Percentiles rank a stretch among this genome's conserved stretches.
Conservation (phyloP, 2,329 filamentous ascomycete species). For the Fusarium kyushuense region DNA sequence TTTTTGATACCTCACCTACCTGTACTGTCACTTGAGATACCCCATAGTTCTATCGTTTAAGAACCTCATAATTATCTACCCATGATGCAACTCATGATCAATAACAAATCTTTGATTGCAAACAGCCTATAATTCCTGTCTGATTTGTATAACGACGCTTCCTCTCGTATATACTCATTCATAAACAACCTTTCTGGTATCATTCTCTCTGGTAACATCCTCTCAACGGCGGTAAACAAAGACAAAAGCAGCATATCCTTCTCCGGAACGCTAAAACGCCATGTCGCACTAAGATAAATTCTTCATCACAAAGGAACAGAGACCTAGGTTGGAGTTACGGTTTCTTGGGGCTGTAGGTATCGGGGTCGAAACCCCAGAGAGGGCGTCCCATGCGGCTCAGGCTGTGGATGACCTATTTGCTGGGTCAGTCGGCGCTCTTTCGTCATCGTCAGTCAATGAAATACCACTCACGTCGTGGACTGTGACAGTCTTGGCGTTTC, state of each 20-base stretch:
- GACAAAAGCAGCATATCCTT: conserved; percentile 2
- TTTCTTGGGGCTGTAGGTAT: conserved; percentile 48
- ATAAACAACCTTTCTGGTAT: conserved; percentile 4
- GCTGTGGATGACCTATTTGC: conserved; percentile 65
- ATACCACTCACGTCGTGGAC: conserved; percentile 66
- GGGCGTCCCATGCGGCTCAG: conserved; percentile 63
- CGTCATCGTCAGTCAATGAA: too few species aligned
- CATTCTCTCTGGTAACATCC: conserved; percentile 12
- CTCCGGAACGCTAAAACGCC: conserved; percentile 15
- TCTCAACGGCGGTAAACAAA: conserved; percentile 3
- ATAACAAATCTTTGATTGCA: conserved; percentile 21
- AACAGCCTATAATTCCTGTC: not conserved
- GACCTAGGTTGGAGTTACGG: not conserved
- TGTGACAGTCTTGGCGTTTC: conserved; percentile 71
- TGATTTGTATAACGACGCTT: not conserved
- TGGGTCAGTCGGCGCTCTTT: conserved; percentile 14
- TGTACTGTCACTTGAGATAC: conserved; percentile 49
- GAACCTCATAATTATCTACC: conserved; percentile 37
- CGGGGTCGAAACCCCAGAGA: conserved; percentile 69
- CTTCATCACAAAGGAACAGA: not conserved
- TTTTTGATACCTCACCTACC: conserved; percentile 35
- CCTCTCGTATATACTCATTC: not conserved
- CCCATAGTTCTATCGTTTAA: conserved; percentile 47
- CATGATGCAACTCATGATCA: conserved; percentile 28
- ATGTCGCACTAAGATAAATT: not conserved